phyloP scores from a whole-genome alignment of 179 eudicot species.

The Corrigiola litoralis region DNA sequence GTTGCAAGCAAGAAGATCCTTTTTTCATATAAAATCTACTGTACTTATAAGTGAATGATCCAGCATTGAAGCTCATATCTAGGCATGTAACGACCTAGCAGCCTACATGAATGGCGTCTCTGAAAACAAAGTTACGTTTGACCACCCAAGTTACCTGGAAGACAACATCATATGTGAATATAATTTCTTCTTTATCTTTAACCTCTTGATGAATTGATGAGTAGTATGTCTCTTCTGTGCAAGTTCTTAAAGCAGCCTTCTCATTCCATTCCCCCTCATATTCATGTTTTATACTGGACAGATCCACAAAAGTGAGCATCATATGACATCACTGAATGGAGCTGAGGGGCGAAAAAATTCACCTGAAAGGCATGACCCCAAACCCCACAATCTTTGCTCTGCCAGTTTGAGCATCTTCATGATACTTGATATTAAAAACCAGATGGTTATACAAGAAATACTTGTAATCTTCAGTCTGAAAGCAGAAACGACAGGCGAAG shows the following conservation, averaged over 20 bases:
- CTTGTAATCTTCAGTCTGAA: conserved; percentile 31
- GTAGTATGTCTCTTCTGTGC: conserved; percentile 18
- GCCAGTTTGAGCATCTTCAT: conserved; percentile 26
- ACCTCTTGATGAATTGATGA: conserved; percentile 41
- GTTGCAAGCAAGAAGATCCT: too few species aligned
- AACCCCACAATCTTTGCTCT: conserved; percentile 44
- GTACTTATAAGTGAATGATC: too few species aligned
- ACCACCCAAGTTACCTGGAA: conserved; percentile 40
- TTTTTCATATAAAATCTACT: too few species aligned
- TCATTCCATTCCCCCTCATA: conserved; percentile 47
- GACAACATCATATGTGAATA: conserved; percentile 76
- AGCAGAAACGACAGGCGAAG: not conserved
- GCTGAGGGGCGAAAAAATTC: conserved; percentile 11
- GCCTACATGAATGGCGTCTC: too few species aligned
- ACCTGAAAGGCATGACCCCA: conserved; percentile 46
- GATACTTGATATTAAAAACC: conserved; percentile 38
- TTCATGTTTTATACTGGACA: conserved; percentile 37
- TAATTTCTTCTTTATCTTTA: conserved; percentile 60
- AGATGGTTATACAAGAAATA: conserved; percentile 44
- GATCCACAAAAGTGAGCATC: not conserved
- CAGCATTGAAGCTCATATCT: too few species aligned
- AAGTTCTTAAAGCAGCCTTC: conserved; percentile 32
- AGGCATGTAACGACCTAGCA: too few species aligned
- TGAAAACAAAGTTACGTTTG: too few species aligned
- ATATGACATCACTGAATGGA: not conserved